Base-by-base conservation (phyloP, 2,329 filamentous ascomycete species). In the Aureobasidium subglaciale region DNA sequence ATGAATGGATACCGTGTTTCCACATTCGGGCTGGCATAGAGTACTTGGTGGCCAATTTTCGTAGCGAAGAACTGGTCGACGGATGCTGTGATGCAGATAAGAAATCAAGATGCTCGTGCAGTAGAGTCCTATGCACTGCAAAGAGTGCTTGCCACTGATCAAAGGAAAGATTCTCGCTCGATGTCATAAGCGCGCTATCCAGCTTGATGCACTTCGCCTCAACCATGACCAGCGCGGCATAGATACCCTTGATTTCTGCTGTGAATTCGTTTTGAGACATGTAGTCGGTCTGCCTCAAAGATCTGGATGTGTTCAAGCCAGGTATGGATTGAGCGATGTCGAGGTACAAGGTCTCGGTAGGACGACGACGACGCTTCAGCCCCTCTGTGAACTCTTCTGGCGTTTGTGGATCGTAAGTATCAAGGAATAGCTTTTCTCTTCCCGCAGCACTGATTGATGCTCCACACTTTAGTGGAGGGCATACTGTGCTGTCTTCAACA, bases 1-100 rank as follows among this genome's bases (percentile, higher is more conserved):
- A 71, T 1, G 67, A 65, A 48, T 71, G 90, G 3, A 97, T 96
- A 0, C 88, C 92, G 63, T 95, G 88, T 0, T 89, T 79, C 93
- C 93, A 97, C 88, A 97, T 93, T 0, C 92, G 77, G 0, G 88
- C 90, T 0, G 92, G 91, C 89, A 97, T 96, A 0, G 84, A 84
- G 62, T 96, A 96, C 59, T 93, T 93, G 0, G 80, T 79, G 0
- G 90, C 86, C 0, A 96, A 70, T 0, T 82, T 75, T 3, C 81
- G 78, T 0, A 97, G 68, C 0, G 85, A 82, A 0, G 78, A 77
- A 22, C 79, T 87, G 0, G 90, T 88, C 0, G 85, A 86, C 0
- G 90, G 91, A 64, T 97, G 90, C 62, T 96, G 90, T 0, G 83
- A 88, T 0, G 91, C 91, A 1, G 96, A 74, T 57, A 96, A 91